These are phyloP conservation scores for Chrysopogon serrulatus DNA, from an alignment of 176 grass and related monocot genomes.

Conservation along the genomic window DNA sequence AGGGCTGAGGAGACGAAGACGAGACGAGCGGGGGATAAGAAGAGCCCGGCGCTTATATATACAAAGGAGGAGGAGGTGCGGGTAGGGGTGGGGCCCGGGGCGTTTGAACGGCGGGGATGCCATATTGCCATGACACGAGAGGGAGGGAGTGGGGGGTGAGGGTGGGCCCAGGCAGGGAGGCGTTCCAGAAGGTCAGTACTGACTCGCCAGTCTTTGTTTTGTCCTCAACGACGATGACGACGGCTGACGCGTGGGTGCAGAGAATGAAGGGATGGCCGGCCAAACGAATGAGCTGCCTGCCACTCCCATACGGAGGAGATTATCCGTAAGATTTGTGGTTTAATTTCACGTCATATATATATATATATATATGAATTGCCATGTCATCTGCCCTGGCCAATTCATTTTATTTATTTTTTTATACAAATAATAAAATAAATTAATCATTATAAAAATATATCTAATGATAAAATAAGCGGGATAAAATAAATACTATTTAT, in stretches of 20 bases:
- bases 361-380: too few relatives aligned
- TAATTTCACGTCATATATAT: too few relatives aligned
- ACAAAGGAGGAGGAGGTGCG: not conserved
- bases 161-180: not conserved
- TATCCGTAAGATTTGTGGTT: not conserved
- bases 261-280: not conserved
- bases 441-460: too few relatives aligned
- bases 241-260: not conserved
- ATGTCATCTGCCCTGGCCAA: too few relatives aligned
- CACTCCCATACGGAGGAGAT: not conserved
- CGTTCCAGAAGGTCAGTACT: constrained; percentile 5
- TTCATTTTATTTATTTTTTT: too few relatives aligned
- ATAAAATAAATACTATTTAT: too few relatives aligned
- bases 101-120: not conserved
- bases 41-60: constrained; percentile 25
- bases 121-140: too few relatives aligned
- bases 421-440: too few relatives aligned
- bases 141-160: not conserved
- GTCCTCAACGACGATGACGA: not conserved
- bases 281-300: too few relatives aligned
- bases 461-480: too few relatives aligned
- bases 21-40: constrained; percentile 9
- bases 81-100: not conserved
- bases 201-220: not conserved
- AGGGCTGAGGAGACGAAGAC: not conserved